Percentiles rank a stretch among this genome's conserved stretches.
These are phyloP conservation scores for Leccinum pallidistipes DNA, from an alignment of 1,284 basidiomycete species.

Conservation along the genomic window DNA sequence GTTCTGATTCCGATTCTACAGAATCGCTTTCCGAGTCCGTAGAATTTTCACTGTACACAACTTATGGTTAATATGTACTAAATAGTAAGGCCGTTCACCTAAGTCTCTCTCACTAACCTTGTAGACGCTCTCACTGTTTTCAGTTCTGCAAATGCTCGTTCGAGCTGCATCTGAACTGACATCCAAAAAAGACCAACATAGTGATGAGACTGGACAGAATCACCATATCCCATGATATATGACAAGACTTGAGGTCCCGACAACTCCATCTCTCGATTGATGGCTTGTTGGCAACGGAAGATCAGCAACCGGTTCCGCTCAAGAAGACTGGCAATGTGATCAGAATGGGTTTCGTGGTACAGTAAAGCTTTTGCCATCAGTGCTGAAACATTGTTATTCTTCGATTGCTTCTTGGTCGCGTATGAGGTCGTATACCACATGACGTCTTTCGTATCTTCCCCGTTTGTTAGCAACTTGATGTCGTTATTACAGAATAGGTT, in stretches of 20 bases:
- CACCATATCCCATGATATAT: slow-evolving; percentile 7
- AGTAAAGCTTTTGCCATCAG: slow-evolving; percentile 1
- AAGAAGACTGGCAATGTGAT: not conserved
- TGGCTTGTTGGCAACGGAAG: slow-evolving; percentile 2
- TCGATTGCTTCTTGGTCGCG: slow-evolving; percentile 31
- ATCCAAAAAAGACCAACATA: too few relatives aligned
- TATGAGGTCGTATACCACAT: slow-evolving; percentile 33
- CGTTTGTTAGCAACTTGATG: slow-evolving; percentile 30
- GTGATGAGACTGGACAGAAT: not conserved
- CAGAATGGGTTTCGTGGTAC: not conserved
- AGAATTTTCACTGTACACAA: too few relatives aligned
- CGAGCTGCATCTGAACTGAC: too few relatives aligned
- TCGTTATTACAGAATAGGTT: slow-evolving; percentile 31
- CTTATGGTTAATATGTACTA: too few relatives aligned
- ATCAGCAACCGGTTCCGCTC: not conserved
- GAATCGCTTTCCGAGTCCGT: too few relatives aligned
- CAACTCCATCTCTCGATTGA: slow-evolving; percentile 8
- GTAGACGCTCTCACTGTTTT: too few relatives aligned
- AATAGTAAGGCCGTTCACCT: too few relatives aligned
- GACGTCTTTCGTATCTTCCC: slow-evolving; percentile 23
- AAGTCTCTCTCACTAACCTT: too few relatives aligned
- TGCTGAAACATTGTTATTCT: slow-evolving; percentile 16
- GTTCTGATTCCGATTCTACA: too few relatives aligned
- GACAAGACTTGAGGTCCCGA: slow-evolving; percentile 3
- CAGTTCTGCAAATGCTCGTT: too few relatives aligned